Percentiles rank a stretch among this genome's conserved stretches.
phyloP scores from a whole-genome alignment of 345 rosid genomes.

The Hevea brasiliensis region DNA sequence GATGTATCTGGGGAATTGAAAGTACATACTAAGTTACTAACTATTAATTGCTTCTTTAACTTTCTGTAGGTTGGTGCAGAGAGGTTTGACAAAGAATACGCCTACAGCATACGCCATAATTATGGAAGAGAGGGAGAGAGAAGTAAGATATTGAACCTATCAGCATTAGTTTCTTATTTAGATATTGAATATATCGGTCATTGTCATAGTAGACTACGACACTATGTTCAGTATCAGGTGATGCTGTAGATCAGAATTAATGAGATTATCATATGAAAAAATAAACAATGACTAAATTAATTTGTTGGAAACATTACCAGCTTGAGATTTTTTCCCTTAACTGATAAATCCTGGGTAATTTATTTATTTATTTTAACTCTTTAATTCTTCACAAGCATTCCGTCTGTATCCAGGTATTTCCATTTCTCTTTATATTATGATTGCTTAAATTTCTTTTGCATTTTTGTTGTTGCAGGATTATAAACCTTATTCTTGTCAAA shows the following conservation, averaged over 20 bases:
- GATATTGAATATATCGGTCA: not conserved
- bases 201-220: constrained; percentile 3
- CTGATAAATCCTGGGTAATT: no score
- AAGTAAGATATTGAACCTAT: constrained; percentile 50
- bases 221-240: not conserved
- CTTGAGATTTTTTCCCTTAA: no score
- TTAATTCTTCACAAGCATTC: no score
- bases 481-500: constrained; percentile 92
- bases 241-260: not conserved
- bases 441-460: not conserved
- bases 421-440: no score
- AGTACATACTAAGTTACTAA: not conserved
- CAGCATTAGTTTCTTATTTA: not conserved
- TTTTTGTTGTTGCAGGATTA: constrained; percentile 63
- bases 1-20: not conserved
- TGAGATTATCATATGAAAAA: not conserved
- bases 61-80: constrained; percentile 70
- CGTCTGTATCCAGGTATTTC: no score
- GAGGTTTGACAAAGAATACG: constrained; percentile 89
- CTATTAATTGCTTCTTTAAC: not conserved
- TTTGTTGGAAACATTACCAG: no score
- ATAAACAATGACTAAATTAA: no score
- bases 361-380: no score
- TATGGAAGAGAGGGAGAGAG: constrained; percentile 95
- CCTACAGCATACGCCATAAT: constrained; percentile 82